Percentiles rank a stretch among this genome's conserved stretches.
phyloP scores from a whole-genome alignment of 176 grass and related monocot genomes.

The Zoysia japonica region DNA sequence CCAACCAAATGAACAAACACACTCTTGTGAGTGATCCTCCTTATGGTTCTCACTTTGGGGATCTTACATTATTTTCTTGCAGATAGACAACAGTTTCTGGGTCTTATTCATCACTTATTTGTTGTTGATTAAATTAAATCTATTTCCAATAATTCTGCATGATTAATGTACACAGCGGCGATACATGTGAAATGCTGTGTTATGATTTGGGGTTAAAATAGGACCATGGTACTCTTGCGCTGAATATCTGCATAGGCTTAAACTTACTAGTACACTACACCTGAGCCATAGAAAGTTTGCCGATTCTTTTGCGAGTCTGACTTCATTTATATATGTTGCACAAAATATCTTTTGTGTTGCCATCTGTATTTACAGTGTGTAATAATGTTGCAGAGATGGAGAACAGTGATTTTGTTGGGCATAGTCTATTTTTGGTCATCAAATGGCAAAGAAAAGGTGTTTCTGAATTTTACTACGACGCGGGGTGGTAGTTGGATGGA shows the following conservation, averaged over 20 bases:
- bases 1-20: not conserved
- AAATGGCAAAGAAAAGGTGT: constrained; percentile 2
- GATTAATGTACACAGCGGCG: not conserved
- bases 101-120: not conserved
- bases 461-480: constrained; percentile 26
- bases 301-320: not conserved
- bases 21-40: not conserved
- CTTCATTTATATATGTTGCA: not conserved
- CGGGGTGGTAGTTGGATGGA: constrained; percentile 12
- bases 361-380: constrained; percentile 22
- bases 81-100: not conserved
- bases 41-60: not conserved
- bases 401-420: constrained; percentile 14
- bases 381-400: constrained; percentile 36
- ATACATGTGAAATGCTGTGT: not conserved
- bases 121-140: not conserved
- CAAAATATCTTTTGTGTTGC: not conserved
- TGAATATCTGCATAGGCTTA: not conserved
- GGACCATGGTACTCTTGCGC: not conserved
- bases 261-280: not conserved
- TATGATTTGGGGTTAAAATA: not conserved
- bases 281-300: not conserved
- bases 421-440: not conserved
- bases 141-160: not conserved
- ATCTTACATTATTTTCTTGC: not conserved